Conservation (phyloP, 805 yeast genomes). For the Debaryomyces hansenii region DNA sequence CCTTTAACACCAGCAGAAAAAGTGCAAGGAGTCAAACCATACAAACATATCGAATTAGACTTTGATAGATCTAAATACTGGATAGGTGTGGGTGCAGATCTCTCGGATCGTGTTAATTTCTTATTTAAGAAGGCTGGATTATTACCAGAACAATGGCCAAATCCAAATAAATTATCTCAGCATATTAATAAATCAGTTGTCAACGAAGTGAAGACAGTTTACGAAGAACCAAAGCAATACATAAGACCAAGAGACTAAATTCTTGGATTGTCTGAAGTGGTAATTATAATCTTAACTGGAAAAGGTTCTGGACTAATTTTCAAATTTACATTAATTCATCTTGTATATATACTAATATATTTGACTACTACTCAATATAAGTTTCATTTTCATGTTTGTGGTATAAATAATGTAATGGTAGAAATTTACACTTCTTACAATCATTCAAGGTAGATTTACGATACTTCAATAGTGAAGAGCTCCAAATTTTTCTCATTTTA, state of each 20-base stretch:
- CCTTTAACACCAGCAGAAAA: constrained; percentile 64
- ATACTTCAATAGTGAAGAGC: too few relatives aligned
- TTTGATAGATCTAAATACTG: constrained; percentile 91
- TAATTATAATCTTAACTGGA: background rate
- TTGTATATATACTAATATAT: constrained; percentile 8
- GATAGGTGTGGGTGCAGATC: constrained; percentile 97
- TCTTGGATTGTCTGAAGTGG: background rate
- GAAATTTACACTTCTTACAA: constrained; percentile 3
- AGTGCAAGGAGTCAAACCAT: constrained; percentile 56
- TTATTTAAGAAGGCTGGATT: constrained; percentile 79
- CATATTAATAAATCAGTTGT: constrained; percentile 30
- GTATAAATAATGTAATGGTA: constrained; percentile 3
- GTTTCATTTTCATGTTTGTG: constrained; percentile 2
- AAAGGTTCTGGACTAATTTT: background rate
- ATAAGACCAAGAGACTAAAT: constrained; percentile 31
- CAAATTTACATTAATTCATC: background rate
- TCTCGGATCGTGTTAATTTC: constrained; percentile 76
- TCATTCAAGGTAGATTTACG: background rate
- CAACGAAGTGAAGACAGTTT: constrained; percentile 21
- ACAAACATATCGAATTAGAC: constrained; percentile 80
- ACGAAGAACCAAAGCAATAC: constrained; percentile 33
- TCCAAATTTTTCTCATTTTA: too few relatives aligned
- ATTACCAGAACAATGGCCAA: constrained; percentile 59
- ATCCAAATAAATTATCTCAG: constrained; percentile 42
- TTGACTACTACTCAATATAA: background rate